Evolutionary conservation across 2,329 filamentous ascomycete species (phyloP).

Genomic region (Scopulariopsis brevicaulis): DNA sequence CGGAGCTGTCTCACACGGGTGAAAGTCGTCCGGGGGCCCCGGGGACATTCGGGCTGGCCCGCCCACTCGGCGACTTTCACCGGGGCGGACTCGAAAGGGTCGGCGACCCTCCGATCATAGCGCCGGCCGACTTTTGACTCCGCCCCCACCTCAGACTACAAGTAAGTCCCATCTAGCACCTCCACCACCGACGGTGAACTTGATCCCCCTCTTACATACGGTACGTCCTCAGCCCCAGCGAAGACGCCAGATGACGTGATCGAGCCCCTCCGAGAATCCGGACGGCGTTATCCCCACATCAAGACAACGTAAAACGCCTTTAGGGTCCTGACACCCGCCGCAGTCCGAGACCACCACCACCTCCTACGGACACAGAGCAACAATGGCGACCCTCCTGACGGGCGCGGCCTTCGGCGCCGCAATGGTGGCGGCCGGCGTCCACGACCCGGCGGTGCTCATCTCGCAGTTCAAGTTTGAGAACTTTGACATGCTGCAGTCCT

Average conservation of each 20-base stretch:
- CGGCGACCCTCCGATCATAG: background rate
- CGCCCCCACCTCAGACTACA: too few relatives aligned
- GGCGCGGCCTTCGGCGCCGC: constrained; percentile 52
- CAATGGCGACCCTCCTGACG: constrained; percentile 21
- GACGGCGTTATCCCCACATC: background rate
- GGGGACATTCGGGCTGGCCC: background rate
- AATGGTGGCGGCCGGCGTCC: constrained; percentile 47
- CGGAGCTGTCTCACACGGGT: too few relatives aligned
- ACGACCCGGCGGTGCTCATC: constrained; percentile 46
- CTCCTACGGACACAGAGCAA: background rate
- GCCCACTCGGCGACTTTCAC: background rate
- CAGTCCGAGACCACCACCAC: background rate
- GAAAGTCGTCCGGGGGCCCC: background rate
- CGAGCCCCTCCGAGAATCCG: background rate
- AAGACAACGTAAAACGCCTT: background rate
- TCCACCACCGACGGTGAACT: background rate
- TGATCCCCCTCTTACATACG: background rate
- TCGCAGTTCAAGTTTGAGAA: constrained; percentile 48
- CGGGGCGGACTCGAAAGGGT: background rate
- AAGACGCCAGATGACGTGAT: background rate
- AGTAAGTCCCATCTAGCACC: too few relatives aligned
- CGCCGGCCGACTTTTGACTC: background rate
- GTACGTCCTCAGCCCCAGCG: background rate
- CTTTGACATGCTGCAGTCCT: constrained; percentile 56
- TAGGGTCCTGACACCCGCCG: background rate